phyloP scores from a whole-genome alignment of 2,329 filamentous ascomycete genomes.

The Magnaporthiopsis poae region DNA sequence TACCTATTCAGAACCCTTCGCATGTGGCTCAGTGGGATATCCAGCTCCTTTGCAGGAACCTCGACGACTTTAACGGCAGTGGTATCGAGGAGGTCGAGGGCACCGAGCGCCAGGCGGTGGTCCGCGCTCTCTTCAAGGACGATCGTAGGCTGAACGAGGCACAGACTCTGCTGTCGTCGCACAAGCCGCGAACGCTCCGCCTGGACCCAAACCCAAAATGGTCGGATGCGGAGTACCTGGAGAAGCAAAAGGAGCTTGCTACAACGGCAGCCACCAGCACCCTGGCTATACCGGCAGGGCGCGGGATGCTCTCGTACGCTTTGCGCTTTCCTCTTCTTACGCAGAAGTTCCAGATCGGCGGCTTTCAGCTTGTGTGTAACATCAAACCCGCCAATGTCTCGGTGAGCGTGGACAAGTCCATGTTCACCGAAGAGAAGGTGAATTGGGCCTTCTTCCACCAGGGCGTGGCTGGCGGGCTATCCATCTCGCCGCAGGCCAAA shows the following conservation, averaged over 20 bases:
- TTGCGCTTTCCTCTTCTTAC: conserved; percentile 81
- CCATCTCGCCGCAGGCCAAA: conserved; percentile 79
- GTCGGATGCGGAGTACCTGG: conserved; percentile 77
- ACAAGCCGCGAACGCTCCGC: conserved; percentile 67
- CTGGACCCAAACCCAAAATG: conserved; percentile 65
- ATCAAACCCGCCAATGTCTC: conserved; percentile 88
- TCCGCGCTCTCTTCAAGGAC: conserved; percentile 78
- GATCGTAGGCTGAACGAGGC: conserved; percentile 85
- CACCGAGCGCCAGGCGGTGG: conserved; percentile 72
- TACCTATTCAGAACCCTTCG: conserved; percentile 38
- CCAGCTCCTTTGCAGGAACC: conserved; percentile 61
- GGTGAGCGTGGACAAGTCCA: conserved; percentile 78
- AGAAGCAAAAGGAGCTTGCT: conserved; percentile 84
- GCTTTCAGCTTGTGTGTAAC: conserved; percentile 83
- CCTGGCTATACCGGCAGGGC: conserved; percentile 76
- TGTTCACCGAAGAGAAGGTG: conserved; percentile 90
- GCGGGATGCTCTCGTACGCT: conserved; percentile 79
- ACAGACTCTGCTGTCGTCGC: conserved; percentile 72
- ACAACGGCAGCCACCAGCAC: conserved; percentile 79
- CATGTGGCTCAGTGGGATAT: conserved; percentile 65
- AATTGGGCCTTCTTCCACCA: conserved; percentile 99
- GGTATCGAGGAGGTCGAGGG: conserved; percentile 71
- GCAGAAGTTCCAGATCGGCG: conserved; percentile 79
- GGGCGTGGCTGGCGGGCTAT: conserved; percentile 82
- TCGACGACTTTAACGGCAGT: conserved; percentile 49